Percentiles rank a stretch among this genome's conserved stretches.
Evolutionary conservation across 1,139 yeast species (phyloP).

Genomic region (Zygosaccharomyces pseudobailii): DNA sequence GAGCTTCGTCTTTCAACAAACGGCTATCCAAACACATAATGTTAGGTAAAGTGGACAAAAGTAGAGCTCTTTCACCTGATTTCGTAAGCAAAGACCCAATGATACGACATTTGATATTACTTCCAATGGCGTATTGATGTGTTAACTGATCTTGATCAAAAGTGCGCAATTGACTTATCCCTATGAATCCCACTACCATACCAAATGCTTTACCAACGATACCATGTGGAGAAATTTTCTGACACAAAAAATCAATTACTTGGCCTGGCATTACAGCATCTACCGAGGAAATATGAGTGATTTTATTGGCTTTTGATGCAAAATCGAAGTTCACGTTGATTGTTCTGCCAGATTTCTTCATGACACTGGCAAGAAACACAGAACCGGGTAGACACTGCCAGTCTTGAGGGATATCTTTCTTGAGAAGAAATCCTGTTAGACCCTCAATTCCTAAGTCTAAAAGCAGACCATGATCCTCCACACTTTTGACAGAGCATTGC

Average conservation of each 20-base stretch:
- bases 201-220: slow-evolving; percentile 64
- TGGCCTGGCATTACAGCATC: slow-evolving; percentile 85
- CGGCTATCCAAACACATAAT: slow-evolving; percentile 36
- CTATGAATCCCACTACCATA: slow-evolving; percentile 65
- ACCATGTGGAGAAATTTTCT: slow-evolving; percentile 59
- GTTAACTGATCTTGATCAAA: slow-evolving; percentile 47
- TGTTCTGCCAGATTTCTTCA: slow-evolving; percentile 53
- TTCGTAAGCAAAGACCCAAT: slow-evolving; percentile 50
- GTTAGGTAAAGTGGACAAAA: slow-evolving; percentile 61
- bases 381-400: slow-evolving; percentile 37
- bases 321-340: slow-evolving; percentile 49
- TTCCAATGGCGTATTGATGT: slow-evolving; percentile 62
- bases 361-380: slow-evolving; percentile 49
- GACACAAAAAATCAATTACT: slow-evolving; percentile 66
- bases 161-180: slow-evolving; percentile 58
- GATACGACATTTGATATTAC: slow-evolving; percentile 64
- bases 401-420: slow-evolving; percentile 48
- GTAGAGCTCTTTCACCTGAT: slow-evolving; percentile 55
- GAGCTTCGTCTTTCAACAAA: slow-evolving; percentile 26
- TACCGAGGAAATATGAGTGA: slow-evolving; percentile 58
- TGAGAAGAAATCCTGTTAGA: slow-evolving; percentile 69
- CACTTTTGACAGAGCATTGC: slow-evolving; percentile 71
- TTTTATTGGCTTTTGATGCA: slow-evolving; percentile 41
- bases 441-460: slow-evolving; percentile 61
- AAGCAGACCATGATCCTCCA: slow-evolving; percentile 89